Evolutionary conservation across 306 rosid species (phyloP).

Genomic region (Medicago arabica): DNA sequence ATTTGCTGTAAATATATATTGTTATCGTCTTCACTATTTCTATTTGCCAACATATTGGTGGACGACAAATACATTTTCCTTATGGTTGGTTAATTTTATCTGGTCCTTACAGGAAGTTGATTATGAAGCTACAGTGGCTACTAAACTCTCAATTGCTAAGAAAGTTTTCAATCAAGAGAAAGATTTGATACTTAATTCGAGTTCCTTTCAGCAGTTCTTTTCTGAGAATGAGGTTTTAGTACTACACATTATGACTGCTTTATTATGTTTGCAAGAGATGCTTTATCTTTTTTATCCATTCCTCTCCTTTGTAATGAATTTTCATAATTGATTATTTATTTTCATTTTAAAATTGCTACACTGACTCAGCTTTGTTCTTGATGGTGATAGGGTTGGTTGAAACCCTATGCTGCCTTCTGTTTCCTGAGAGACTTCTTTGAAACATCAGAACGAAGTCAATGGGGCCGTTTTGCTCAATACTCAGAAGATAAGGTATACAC

Average conservation of each 20-base stretch:
- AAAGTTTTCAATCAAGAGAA: conserved; percentile 77
- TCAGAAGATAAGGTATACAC: conserved; percentile 73
- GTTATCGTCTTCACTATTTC: neutral
- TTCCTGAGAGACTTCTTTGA: conserved; percentile 94
- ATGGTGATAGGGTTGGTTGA: conserved; percentile 85
- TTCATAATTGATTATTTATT: conserved; percentile 23
- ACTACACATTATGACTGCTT: conserved; percentile 23
- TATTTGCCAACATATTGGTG: conserved; percentile 11
- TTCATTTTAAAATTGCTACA: conserved; percentile 13
- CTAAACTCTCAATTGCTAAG: conserved; percentile 86
- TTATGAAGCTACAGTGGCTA: conserved; percentile 83
- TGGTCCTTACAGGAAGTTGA: conserved; percentile 74
- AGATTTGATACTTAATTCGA: conserved; percentile 70
- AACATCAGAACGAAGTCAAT: conserved; percentile 91
- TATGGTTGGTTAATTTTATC: conserved; percentile 30
- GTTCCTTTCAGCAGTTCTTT: conserved; percentile 71
- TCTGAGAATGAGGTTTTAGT: conserved; percentile 80
- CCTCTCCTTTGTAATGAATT: conserved; percentile 21
- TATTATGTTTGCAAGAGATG: conserved; percentile 25
- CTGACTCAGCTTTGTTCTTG: conserved; percentile 43
- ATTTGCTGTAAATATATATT: conserved; percentile 31
- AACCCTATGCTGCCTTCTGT: conserved; percentile 94
- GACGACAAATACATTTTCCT: conserved; percentile 37
- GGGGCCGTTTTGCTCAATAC: conserved; percentile 85
- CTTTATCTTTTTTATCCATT: conserved; percentile 16